Base-by-base conservation (phyloP, 2,329 filamentous ascomycete species). In the Pseudohalonectria lignicola region DNA sequence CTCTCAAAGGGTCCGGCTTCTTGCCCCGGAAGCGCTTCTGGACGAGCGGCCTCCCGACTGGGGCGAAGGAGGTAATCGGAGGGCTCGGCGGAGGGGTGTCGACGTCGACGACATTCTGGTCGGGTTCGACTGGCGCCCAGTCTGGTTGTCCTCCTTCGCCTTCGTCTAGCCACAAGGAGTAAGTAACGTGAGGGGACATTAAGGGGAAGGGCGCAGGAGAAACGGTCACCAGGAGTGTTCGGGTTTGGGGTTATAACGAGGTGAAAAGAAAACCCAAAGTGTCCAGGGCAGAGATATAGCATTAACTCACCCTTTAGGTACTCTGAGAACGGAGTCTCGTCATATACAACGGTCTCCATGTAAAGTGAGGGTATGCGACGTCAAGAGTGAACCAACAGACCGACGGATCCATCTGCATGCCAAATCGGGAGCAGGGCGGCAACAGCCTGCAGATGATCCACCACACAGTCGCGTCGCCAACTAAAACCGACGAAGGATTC, bases 271-370 rank as follows among this genome's bases (percentile, higher is more conserved):
- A n/a, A n/a, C n/a, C n/a, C n/a, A n/a, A n/a, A n/a, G n/a, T n/a
- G n/a, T n/a, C n/a, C n/a, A n/a, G n/a, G n/a, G n/a, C n/a, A n/a
- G n/a, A n/a, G n/a, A n/a, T n/a, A n/a, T n/a, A n/a, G n/a, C n/a
- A n/a, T n/a, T n/a, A 40, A 61, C 69, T 53, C 62, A 92, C 88
- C 87, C 76, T 88, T 81, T 50, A 95, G 77, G 64, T 92, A 92
- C 53, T 84, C 79, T 56, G 86, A 87, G 62, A 95, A 71, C 51
- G 88, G 88, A 57, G 85, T 84, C 64, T 87, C 79, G 64, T 92
- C 77, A 63, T 83, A 84, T 50, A 94, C 77, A 52, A 94, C 71
- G 53, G 83, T 78, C 73, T 94, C 88, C 88, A 95, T 92, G 59
- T 41, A 42, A 35, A 40, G 38, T 39, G 21, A 35, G 17, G 33